phyloP scores from a whole-genome alignment of 306 rosid genomes.

The Vigna unguiculata region DNA sequence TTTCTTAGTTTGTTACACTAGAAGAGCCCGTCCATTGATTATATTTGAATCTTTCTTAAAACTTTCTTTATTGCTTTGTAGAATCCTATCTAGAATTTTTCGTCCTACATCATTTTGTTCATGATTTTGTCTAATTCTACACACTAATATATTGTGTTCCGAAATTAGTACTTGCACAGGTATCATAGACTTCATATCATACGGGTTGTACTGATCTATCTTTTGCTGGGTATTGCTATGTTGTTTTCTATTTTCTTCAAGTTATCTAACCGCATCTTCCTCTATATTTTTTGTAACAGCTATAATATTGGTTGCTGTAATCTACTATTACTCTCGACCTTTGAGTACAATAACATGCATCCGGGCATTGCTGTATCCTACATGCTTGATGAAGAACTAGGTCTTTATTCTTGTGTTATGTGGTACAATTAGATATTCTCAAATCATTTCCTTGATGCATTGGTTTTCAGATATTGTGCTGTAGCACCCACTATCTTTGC shows the following conservation, averaged over 20 bases:
- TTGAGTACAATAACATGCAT: conserved; percentile 71
- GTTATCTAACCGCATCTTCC: conserved; percentile 48
- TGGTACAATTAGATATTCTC: conserved; percentile 37
- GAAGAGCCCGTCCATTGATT: not conserved
- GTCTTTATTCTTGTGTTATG: conserved; percentile 37
- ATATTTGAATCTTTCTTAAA: conserved; percentile 24
- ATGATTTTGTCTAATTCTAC: conserved; percentile 24
- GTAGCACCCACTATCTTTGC: conserved; percentile 90
- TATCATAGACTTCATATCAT: conserved; percentile 17
- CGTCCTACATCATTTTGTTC: not conserved
- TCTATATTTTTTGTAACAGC: conserved; percentile 64
- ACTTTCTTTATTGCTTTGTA: conserved; percentile 18
- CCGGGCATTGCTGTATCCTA: conserved; percentile 89
- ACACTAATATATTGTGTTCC: conserved; percentile 22
- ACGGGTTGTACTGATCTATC: conserved; percentile 25
- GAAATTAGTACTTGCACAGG: conserved; percentile 14
- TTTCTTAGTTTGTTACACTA: not conserved
- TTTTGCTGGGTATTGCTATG: conserved; percentile 31
- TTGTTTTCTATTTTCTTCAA: conserved; percentile 20
- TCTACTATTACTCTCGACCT: conserved; percentile 93
- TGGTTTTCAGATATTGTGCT: conserved; percentile 83
- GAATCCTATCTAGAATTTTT: conserved; percentile 20
- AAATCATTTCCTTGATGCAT: conserved; percentile 62
- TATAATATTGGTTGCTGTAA: conserved; percentile 73
- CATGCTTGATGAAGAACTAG: conserved; percentile 42